Evolutionary conservation across 805 yeast genomes (phyloP), one percentile per base, ranked within the genome.

Genomic region (Starmerella stigmatis): DNA sequence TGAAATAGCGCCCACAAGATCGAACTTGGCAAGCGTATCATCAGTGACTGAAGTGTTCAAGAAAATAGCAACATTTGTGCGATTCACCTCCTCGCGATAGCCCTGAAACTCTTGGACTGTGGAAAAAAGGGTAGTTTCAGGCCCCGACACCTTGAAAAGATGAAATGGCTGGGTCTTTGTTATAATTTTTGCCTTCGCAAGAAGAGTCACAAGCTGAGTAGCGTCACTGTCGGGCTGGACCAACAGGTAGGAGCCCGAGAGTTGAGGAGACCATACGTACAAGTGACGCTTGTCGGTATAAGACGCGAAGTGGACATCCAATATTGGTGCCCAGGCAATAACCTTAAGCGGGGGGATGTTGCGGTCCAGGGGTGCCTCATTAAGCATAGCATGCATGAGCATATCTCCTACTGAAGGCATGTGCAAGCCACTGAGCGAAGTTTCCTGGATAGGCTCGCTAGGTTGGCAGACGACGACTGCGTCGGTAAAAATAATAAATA

Each of bases 101-200:
- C 62, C 64, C 21, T 57, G 54, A 10, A 60, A 31, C 38, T 65
- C 69, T 31, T 66, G 69, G 1, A 65, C 69, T 0, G 69, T 54
- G 8, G 64, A 57, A 46, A 50, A 64, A 49, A 49, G 50, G 12
- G 54, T 46, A 13, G 61, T 50, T 23, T 55, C 57, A 3, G 57
- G 53, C 3, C 52, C 46, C 8, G 56, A 51, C 3, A 75, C 67
- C 29, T 73, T 76, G 68, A 89, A 89, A 26, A 89, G 64, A 64
- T 88, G 96, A 64, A 88, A 86, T 3, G 95, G 88, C 39, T 86
- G 81, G 1, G 78, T 73, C 57, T 89, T 88, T 58, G 77, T 76
- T 44, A 88, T 67, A 17, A 85, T 73, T 49, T 75, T 76, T 0
- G 94, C 81, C 59, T 83, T 80, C 47, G 78, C 75, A 5, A 80